phyloP scores from a whole-genome alignment of 2,329 filamentous ascomycete genomes.

The Fonsecaea nubica region DNA sequence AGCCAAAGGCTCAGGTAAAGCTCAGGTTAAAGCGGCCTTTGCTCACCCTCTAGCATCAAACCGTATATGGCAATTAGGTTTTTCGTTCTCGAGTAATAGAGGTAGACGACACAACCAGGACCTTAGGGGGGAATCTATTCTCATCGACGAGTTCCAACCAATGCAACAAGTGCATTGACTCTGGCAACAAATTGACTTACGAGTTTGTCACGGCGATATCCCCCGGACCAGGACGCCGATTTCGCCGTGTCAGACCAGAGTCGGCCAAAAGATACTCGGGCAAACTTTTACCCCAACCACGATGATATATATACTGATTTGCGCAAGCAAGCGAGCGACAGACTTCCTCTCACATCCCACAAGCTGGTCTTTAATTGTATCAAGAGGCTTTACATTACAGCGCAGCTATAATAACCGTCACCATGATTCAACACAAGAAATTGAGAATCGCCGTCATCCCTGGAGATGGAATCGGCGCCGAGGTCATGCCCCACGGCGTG shows the following conservation, averaged over 20 bases:
- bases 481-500: slow-evolving; percentile 63
- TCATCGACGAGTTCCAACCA: too few relatives aligned
- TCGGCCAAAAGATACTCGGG: slow-evolving; percentile 4
- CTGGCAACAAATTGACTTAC: too few relatives aligned
- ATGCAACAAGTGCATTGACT: too few relatives aligned
- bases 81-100: too few relatives aligned
- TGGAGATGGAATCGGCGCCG: slow-evolving; percentile 68
- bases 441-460: slow-evolving; percentile 63
- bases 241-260: not conserved
- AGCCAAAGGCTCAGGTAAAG: too few relatives aligned
- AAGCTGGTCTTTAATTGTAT: not conserved
- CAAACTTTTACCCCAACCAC: not conserved
- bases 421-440: slow-evolving; percentile 18
- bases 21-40: too few relatives aligned
- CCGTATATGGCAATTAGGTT: too few relatives aligned
- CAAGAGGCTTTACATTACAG: not conserved
- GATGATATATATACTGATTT: not conserved
- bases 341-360: not conserved
- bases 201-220: not conserved
- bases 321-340: not conserved
- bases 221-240: not conserved
- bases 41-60: too few relatives aligned
- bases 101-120: too few relatives aligned
- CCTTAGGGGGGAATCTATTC: too few relatives aligned
- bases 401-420: not conserved